phyloP scores from a whole-genome alignment of 305 asterid genomes.

The Fraxinus floribunda region DNA sequence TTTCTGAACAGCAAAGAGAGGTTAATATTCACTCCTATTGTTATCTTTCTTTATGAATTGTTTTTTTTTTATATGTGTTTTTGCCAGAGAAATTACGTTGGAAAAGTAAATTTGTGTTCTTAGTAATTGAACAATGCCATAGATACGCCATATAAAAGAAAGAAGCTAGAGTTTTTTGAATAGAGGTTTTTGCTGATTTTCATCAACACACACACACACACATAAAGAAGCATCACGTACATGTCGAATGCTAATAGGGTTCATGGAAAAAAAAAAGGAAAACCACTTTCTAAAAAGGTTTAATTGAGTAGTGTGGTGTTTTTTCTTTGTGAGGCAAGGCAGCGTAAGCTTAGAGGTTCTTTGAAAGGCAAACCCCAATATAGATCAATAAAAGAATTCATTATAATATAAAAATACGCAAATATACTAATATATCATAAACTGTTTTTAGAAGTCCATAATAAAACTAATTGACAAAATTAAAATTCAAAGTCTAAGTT shows the following conservation, averaged over 20 bases:
- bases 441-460: neutral
- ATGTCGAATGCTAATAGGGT: neutral
- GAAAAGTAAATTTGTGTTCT: neutral
- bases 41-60: neutral
- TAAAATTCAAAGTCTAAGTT: neutral
- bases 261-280: neutral
- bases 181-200: slow-evolving; percentile 7
- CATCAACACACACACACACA: no score
- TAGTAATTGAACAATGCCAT: neutral
- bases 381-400: neutral
- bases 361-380: neutral
- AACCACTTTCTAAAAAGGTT: neutral
- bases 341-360: neutral
- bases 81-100: neutral
- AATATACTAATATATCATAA: neutral
- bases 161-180: neutral
- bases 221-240: neutral
- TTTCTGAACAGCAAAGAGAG: slow-evolving; percentile 79
- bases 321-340: neutral
- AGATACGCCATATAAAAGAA: neutral
- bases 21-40: slow-evolving; percentile 30
- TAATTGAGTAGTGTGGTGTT: neutral
- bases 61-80: neutral
- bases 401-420: no score
- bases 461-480: neutral